A percentile compares a stretch with the other conserved stretches of the same genome.
Conservation (phyloP, 345 rosid species). For the Triadica sebifera region DNA sequence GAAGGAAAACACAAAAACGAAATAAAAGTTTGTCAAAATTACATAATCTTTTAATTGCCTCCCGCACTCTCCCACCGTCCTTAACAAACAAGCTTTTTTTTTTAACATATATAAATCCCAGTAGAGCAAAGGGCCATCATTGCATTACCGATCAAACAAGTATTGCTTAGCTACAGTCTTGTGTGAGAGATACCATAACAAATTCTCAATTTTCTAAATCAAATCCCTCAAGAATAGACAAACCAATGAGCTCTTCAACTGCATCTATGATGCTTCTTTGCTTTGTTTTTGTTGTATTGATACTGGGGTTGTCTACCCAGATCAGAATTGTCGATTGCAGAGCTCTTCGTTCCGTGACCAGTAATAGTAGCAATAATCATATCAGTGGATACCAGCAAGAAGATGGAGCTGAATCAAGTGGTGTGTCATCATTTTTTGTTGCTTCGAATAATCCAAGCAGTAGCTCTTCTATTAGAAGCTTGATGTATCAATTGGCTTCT, state of each 20-base stretch:
- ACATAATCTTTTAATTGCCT: background rate
- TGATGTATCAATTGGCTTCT: slow-evolving; percentile 57
- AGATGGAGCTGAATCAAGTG: slow-evolving; percentile 14
- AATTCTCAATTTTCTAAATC: background rate
- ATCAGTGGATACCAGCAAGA: slow-evolving; percentile 22
- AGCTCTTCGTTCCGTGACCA: slow-evolving; percentile 24
- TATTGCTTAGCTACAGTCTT: background rate
- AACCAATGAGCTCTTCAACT: background rate
- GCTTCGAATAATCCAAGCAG: slow-evolving; percentile 25
- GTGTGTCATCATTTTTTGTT: slow-evolving; percentile 22
- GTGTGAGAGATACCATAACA: background rate
- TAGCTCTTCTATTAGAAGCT: slow-evolving; percentile 31
- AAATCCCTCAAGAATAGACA: background rate
- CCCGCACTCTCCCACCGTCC: slow-evolving; percentile 4
- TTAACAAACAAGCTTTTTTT: background rate
- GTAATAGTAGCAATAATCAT: background rate
- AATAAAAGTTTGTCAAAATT: background rate
- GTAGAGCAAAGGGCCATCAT: background rate
- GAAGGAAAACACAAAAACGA: background rate
- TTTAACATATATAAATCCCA: background rate
- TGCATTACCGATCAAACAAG: background rate
- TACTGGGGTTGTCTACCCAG: slow-evolving; percentile 35
- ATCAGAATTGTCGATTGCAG: slow-evolving; percentile 45
- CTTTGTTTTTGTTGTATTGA: slow-evolving; percentile 17
- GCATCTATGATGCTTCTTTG: slow-evolving; percentile 14